phyloP scores from a whole-genome alignment of 352 stramenopile species.

The Phytophthora chlamydospora region DNA sequence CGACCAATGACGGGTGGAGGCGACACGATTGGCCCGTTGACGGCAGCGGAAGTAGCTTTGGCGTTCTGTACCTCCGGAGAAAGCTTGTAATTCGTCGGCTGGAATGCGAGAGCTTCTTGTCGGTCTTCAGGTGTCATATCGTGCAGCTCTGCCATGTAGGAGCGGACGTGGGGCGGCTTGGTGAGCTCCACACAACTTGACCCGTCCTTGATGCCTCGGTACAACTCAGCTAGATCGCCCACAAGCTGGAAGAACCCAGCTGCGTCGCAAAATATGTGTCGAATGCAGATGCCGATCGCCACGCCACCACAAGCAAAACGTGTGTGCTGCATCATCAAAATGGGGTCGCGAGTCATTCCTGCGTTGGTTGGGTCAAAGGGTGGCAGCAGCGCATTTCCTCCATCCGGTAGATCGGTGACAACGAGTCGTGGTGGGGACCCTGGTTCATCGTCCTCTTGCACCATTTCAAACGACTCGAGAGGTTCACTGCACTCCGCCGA shows the following conservation, averaged over 20 bases:
- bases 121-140: slow-evolving; percentile 10
- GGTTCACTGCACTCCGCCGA: slow-evolving; percentile 8
- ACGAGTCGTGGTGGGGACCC: slow-evolving; percentile 22
- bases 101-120: slow-evolving; percentile 8
- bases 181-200: slow-evolving; percentile 6
- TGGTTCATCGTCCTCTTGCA: slow-evolving; percentile 12
- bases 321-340: slow-evolving; percentile 28
- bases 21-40: neutral
- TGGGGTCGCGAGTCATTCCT: slow-evolving; percentile 15
- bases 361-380: slow-evolving; percentile 16
- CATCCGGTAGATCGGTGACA: slow-evolving; percentile 25
- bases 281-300: slow-evolving; percentile 24
- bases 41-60: neutral
- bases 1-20: slow-evolving; percentile 14
- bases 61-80: neutral
- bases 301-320: slow-evolving; percentile 27
- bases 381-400: slow-evolving; percentile 26
- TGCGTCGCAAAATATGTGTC: slow-evolving; percentile 28
- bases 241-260: slow-evolving; percentile 34
- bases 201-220: slow-evolving; percentile 7
- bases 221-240: slow-evolving; percentile 23
- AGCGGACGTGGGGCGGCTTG: slow-evolving; percentile 4
- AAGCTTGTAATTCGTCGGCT: slow-evolving; percentile 14
- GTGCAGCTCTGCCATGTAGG: slow-evolving; percentile 9
- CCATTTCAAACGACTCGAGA: slow-evolving; percentile 16